A percentile compares a stretch with the other conserved stretches of the same genome.
These are phyloP conservation scores for Lactifluus piperatus DNA, from an alignment of 768 basidiomycete genomes.

Conservation along the genomic window DNA sequence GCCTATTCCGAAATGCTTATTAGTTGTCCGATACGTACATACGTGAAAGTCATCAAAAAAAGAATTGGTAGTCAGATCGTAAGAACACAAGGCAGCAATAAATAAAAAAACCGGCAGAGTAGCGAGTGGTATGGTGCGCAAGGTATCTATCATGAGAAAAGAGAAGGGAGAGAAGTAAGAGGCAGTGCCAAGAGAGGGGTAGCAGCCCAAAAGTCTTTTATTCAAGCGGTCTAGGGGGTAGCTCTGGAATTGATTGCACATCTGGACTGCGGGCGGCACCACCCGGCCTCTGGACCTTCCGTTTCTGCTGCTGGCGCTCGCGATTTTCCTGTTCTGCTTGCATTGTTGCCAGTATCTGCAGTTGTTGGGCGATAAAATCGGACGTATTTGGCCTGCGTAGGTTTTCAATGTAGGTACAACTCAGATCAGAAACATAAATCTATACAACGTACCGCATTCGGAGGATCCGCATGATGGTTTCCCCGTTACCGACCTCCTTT, in stretches of 20 bases:
- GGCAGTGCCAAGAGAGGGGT: background rate
- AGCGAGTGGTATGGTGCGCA: slow-evolving; percentile 23
- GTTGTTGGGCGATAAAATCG: slow-evolving; percentile 83
- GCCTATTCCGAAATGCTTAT: background rate
- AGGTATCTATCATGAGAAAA: slow-evolving; percentile 23
- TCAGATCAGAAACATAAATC: background rate
- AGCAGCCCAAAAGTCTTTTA: background rate
- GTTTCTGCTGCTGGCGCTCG: slow-evolving; percentile 50
- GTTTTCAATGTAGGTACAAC: background rate
- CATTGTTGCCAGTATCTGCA: slow-evolving; percentile 74
- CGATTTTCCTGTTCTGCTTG: slow-evolving; percentile 74
- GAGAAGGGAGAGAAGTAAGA: background rate
- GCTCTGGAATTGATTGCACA: slow-evolving; percentile 27
- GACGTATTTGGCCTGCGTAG: slow-evolving; percentile 57
- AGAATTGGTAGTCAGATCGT: background rate
- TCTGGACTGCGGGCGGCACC: slow-evolving; percentile 24
- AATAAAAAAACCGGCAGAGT: background rate
- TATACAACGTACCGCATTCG: slow-evolving; percentile 72
- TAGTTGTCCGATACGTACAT: slow-evolving; percentile 4
- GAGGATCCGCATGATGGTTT: slow-evolving; percentile 90
- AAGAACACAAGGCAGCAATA: background rate
- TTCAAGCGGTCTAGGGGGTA: slow-evolving; percentile 9
- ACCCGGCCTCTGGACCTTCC: slow-evolving; percentile 48
- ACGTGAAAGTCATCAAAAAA: slow-evolving; percentile 1
- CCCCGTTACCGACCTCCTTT: slow-evolving; percentile 63